Evolutionary conservation across 2,329 filamentous ascomycete species (phyloP).

Genomic region (Clonostachys rhizophaga): DNA sequence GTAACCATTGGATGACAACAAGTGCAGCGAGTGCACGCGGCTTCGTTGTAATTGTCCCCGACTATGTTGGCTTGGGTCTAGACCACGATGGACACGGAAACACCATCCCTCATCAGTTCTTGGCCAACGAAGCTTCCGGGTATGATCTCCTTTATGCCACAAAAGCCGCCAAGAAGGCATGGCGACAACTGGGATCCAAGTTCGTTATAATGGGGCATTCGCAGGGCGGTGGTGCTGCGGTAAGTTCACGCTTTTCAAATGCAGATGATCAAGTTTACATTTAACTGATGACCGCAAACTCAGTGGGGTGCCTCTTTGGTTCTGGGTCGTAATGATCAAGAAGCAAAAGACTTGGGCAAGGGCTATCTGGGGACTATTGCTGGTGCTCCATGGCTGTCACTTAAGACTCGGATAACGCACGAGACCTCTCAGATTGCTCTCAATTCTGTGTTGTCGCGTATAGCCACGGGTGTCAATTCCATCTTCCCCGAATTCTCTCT

Average conservation of each 20-base stretch:
- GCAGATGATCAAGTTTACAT: too few species aligned
- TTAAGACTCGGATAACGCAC: background rate
- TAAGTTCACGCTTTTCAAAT: too few species aligned
- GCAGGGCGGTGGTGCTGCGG: slow-evolving; percentile 34
- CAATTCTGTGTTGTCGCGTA: background rate
- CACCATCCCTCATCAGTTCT: slow-evolving; percentile 31
- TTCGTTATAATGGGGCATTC: slow-evolving; percentile 40
- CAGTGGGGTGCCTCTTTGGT: slow-evolving; percentile 21
- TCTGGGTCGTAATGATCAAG: slow-evolving; percentile 8
- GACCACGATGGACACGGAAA: slow-evolving; percentile 20
- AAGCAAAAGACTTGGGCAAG: background rate
- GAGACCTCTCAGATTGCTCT: background rate
- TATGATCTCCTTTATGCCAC: slow-evolving; percentile 36
- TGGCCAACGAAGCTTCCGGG: slow-evolving; percentile 25
- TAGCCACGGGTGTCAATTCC: background rate
- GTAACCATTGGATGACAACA: too few species aligned
- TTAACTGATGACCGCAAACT: too few species aligned
- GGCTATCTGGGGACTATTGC: slow-evolving; percentile 8
- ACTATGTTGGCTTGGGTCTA: slow-evolving; percentile 38
- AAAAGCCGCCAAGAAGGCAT: slow-evolving; percentile 31
- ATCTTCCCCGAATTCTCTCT: slow-evolving; percentile 8
- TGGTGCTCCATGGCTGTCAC: slow-evolving; percentile 1
- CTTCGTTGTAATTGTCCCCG: slow-evolving; percentile 35
- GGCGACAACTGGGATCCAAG: slow-evolving; percentile 15
- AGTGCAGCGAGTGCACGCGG: slow-evolving; percentile 14